Evolutionary conservation across 768 basidiomycete species (phyloP).

Genomic region (Lentinula guzmanii): DNA sequence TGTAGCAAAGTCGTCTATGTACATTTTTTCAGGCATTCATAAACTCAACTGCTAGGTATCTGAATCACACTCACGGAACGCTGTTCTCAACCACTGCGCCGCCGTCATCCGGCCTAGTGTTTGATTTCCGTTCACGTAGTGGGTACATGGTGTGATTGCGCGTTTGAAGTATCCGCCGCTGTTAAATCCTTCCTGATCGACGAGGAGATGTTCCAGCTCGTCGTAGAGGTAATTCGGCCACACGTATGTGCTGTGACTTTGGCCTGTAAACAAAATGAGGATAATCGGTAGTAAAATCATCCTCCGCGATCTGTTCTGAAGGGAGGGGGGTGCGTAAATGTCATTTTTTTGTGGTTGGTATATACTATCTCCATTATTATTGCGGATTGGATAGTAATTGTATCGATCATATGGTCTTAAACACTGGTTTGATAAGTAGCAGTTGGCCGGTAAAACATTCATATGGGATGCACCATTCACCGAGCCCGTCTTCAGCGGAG

Average conservation of each 20-base stretch:
- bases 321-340: background rate
- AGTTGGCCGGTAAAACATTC: too few relatives aligned
- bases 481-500: too few relatives aligned
- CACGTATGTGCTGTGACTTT: background rate
- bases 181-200: constrained; percentile 14
- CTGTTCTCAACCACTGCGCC: constrained; percentile 12
- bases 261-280: background rate
- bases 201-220: constrained; percentile 14
- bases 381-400: too few relatives aligned
- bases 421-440: too few relatives aligned
- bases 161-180: constrained; percentile 9
- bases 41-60: background rate
- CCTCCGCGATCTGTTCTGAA: background rate
- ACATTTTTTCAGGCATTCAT: background rate
- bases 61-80: constrained; percentile 9
- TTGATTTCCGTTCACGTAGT: constrained; percentile 13
- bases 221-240: constrained; percentile 4
- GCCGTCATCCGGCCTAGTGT: constrained; percentile 12
- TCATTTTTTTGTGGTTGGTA: too few relatives aligned
- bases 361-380: too few relatives aligned
- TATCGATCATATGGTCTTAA: too few relatives aligned
- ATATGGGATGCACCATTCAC: too few relatives aligned
- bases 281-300: background rate
- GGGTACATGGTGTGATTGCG: constrained; percentile 12
- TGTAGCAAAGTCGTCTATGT: constrained; percentile 16